phyloP scores from a whole-genome alignment of 2,329 filamentous ascomycete species.

The Pleoardoris graminearum region DNA sequence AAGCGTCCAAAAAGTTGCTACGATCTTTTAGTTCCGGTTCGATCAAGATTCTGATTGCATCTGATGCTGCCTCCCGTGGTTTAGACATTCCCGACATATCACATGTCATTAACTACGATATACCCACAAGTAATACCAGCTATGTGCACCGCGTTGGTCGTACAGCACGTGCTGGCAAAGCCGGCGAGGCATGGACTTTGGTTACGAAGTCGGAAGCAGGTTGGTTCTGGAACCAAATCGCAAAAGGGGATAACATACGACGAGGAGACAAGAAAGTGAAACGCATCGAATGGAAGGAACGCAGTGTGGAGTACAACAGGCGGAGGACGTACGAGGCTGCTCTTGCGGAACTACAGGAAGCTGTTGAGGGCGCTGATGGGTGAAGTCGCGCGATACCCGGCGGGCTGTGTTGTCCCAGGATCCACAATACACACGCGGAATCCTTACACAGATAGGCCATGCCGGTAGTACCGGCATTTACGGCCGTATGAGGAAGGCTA shows the following conservation, averaged over 20 bases:
- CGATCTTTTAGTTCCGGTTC: constrained; percentile 65
- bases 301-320: constrained; percentile 46
- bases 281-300: constrained; percentile 49
- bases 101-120: constrained; percentile 92
- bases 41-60: constrained; percentile 79
- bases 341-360: constrained; percentile 64
- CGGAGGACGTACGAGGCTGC: constrained; percentile 56
- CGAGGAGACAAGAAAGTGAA: constrained; percentile 51
- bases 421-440: not conserved
- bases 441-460: not conserved
- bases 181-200: constrained; percentile 82
- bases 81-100: constrained; percentile 79
- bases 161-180: constrained; percentile 78
- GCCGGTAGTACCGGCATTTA: not conserved
- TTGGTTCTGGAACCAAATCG: constrained; percentile 91
- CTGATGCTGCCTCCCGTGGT: constrained; percentile 89
- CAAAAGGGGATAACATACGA: constrained; percentile 57
- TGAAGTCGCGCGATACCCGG: not conserved
- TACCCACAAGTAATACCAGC: constrained; percentile 76
- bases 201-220: constrained; percentile 79
- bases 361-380: constrained; percentile 51
- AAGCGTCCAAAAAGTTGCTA: constrained; percentile 68
- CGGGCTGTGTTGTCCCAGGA: not conserved
- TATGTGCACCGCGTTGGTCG: constrained; percentile 93
- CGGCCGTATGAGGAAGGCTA: constrained; percentile 1